These are phyloP conservation scores for Curvularia eragrostidis DNA, from an alignment of 2,329 filamentous ascomycete species.

Conservation along the genomic window DNA sequence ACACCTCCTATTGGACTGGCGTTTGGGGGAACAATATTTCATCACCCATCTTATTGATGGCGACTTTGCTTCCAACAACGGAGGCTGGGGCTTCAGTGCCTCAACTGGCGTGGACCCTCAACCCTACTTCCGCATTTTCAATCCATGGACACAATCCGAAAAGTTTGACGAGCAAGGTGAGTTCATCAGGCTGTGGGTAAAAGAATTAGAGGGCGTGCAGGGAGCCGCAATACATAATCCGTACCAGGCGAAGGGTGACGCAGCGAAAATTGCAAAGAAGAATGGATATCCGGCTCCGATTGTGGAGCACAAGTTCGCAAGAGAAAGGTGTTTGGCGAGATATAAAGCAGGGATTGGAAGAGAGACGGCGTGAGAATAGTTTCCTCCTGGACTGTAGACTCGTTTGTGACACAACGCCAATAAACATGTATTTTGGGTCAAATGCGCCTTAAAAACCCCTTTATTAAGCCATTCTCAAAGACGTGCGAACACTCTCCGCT, in stretches of 20 bases:
- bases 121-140: constrained; percentile 91
- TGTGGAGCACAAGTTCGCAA: constrained; percentile 73
- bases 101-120: constrained; percentile 81
- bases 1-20: constrained; percentile 60
- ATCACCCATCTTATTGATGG: constrained; percentile 57
- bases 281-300: constrained; percentile 76
- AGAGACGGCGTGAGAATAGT: constrained; percentile 52
- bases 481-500: too few relatives aligned
- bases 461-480: too few relatives aligned
- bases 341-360: constrained; percentile 72
- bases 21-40: constrained; percentile 60
- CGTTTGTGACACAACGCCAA: neutral
- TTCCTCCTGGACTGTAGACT: neutral
- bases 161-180: constrained; percentile 80
- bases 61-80: constrained; percentile 61
- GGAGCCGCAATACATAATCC: constrained; percentile 82
- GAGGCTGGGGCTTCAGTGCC: constrained; percentile 71
- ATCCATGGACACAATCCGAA: constrained; percentile 82
- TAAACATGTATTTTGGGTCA: neutral
- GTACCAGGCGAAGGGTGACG: constrained; percentile 66
- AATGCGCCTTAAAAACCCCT: neutral
- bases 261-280: constrained; percentile 64
- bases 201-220: constrained; percentile 70
- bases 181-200: constrained; percentile 84
- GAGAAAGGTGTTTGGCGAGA: constrained; percentile 70